Conservation (phyloP, 1,284 basidiomycete species). For the Ustilago cynodontis region DNA sequence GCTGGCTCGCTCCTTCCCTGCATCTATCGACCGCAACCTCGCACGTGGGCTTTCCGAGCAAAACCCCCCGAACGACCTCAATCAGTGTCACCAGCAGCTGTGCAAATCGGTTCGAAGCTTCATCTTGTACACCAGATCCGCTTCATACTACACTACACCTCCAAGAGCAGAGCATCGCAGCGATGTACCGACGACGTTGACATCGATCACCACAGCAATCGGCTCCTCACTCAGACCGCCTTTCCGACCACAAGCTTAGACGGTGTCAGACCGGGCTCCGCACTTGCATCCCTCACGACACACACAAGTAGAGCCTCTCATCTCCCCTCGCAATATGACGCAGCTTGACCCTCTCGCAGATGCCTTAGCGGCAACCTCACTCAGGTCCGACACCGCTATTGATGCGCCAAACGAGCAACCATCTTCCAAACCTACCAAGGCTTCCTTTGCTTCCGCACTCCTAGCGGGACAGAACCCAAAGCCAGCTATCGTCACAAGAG, state of each 20-base stretch:
- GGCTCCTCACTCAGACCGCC: background rate
- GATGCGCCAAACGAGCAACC: background rate
- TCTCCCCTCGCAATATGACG: conserved; percentile 16
- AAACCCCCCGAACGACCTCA: background rate
- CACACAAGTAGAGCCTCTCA: background rate
- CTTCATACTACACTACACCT: background rate
- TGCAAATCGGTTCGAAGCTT: background rate
- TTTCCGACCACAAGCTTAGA: background rate
- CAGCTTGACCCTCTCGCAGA: conserved; percentile 26
- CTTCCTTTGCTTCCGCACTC: conserved; percentile 32
- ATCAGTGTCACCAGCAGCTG: background rate
- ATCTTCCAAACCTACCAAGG: conserved; percentile 6
- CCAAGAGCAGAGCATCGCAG: conserved; percentile 11
- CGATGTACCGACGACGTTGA: conserved; percentile 14
- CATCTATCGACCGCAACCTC: background rate
- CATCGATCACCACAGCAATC: conserved; percentile 4
- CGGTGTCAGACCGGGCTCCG: background rate
- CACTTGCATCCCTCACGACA: background rate
- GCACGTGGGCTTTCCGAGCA: background rate
- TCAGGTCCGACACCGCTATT: background rate
- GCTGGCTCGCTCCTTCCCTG: conserved; percentile 2
- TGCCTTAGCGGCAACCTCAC: conserved; percentile 19
- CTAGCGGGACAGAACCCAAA: conserved; percentile 13
- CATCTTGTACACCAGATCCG: background rate
- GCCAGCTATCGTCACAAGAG: background rate